These are phyloP conservation scores for Backusella morwellensis DNA, from an alignment of 192 early-diverging fungal genomes.

Conservation along the genomic window DNA sequence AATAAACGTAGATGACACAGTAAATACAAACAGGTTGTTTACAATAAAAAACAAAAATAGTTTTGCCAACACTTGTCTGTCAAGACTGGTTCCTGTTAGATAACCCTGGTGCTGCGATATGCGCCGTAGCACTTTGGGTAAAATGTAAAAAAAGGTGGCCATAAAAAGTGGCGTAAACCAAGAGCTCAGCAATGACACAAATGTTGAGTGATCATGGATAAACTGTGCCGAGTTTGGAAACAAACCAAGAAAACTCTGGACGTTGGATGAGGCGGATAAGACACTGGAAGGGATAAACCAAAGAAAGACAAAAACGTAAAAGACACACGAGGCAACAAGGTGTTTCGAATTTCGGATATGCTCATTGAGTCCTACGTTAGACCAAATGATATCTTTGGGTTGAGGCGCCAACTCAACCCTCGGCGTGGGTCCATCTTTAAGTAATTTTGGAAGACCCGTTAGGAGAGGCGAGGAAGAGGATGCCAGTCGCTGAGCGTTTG, in stretches of 20 bases:
- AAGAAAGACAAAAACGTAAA: conserved; percentile 55
- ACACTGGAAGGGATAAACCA: conserved; percentile 67
- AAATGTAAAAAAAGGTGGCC: conserved; percentile 60
- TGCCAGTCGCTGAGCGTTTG: conserved; percentile 41
- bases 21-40: conserved; percentile 68
- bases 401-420: conserved; percentile 55
- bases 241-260: conserved; percentile 56
- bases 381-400: conserved; percentile 78
- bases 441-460: not conserved
- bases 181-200: conserved; percentile 61
- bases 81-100: conserved; percentile 64
- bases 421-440: conserved; percentile 22
- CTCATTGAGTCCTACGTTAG: conserved; percentile 58
- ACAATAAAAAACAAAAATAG: conserved; percentile 76
- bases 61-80: conserved; percentile 67
- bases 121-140: conserved; percentile 63
- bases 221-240: conserved; percentile 47
- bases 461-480: conserved; percentile 24
- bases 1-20: conserved; percentile 42
- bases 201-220: conserved; percentile 46
- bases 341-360: conserved; percentile 42
- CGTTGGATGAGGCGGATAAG: conserved; percentile 57
- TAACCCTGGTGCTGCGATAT: conserved; percentile 70
- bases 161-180: conserved; percentile 66
- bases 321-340: conserved; percentile 45